Base-by-base conservation (phyloP, 1,139 yeast species). In the Eremothecium sinecaudum region DNA sequence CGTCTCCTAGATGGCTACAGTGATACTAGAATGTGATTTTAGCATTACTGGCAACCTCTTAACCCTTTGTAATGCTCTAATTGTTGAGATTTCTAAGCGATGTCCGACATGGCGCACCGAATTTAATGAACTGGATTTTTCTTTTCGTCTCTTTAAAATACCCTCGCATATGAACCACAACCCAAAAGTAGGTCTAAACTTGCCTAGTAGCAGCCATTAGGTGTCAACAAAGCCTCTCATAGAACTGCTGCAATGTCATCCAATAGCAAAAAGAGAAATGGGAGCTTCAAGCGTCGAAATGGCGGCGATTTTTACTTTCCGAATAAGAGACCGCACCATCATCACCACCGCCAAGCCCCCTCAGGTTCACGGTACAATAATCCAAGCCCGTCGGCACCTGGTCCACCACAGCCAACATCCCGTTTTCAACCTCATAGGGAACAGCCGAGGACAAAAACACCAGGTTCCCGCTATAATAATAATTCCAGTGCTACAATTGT, bases 241-340 rank as follows among this genome's bases (percentile, higher is more conserved):
- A n/a, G 13, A 13, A 4, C 16, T 24, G 10, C n/a, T 27, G 17
- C 21, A n/a, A 27, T 27, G 30, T 27, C 30, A 11, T 27, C 14
- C 17, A 27, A 27, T 27, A 27, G 21, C 21, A 27, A 27, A 14
- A 27, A 27, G 30, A 27, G 30, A 14, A 27, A 17, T 17, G 30
- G 30, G 6, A 27, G 21, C 30, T 27, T 27, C 30, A 27, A 27
- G 14, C 30, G 30, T 27, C 30, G 30, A 15, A 17, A 17, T 18
- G 30, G 30, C 21, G 30, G 30, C 5, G 30, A 27, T 14, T 27
- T 16, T 14, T 27, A 27, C 30, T 27, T 17, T 11, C 30, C 30
- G 21, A 27, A 17, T 14, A 27, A 27, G 21, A 27, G 30, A 14
- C 30, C 30, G n/a, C 30, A 27, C 30, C 30, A 27, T 27, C 30